phyloP scores from a whole-genome alignment of 2,329 filamentous ascomycete species.

The Diaporthe citriasiana region DNA sequence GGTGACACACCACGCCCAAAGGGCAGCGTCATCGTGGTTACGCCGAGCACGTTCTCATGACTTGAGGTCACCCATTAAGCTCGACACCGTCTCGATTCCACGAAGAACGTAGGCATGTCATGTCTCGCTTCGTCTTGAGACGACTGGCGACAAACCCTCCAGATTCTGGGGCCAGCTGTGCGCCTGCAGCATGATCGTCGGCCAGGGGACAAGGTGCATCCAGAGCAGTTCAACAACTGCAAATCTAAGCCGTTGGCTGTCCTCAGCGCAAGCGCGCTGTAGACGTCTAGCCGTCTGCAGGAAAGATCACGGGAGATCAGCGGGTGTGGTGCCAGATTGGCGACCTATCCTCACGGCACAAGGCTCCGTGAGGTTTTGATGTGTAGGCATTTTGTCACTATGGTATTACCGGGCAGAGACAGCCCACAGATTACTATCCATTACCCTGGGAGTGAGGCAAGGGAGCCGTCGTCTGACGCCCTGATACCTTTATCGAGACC shows the following conservation, averaged over 20 bases:
- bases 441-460: background rate
- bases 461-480: too few relatives aligned
- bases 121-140: slow-evolving; percentile 38
- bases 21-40: slow-evolving; percentile 13
- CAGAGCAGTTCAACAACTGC: background rate
- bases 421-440: background rate
- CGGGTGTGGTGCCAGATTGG: background rate
- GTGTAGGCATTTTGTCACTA: background rate
- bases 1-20: background rate
- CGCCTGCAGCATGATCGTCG: slow-evolving; percentile 20
- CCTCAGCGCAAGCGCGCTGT: background rate
- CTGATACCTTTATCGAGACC: background rate
- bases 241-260: background rate
- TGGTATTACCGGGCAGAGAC: background rate
- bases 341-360: background rate
- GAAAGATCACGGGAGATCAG: slow-evolving; percentile 17
- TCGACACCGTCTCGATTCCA: background rate
- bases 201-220: slow-evolving; percentile 13
- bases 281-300: slow-evolving; percentile 12
- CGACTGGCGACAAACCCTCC: slow-evolving; percentile 21
- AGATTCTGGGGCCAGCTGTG: slow-evolving; percentile 4
- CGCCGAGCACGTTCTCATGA: slow-evolving; percentile 17
- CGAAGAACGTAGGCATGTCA: slow-evolving; percentile 9
- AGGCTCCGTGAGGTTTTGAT: too few relatives aligned
- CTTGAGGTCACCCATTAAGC: background rate